Evolutionary conservation across 352 stramenopile genomes (phyloP), one percentile per base, ranked within the genome.

Genomic region (Globisporangium solare): DNA sequence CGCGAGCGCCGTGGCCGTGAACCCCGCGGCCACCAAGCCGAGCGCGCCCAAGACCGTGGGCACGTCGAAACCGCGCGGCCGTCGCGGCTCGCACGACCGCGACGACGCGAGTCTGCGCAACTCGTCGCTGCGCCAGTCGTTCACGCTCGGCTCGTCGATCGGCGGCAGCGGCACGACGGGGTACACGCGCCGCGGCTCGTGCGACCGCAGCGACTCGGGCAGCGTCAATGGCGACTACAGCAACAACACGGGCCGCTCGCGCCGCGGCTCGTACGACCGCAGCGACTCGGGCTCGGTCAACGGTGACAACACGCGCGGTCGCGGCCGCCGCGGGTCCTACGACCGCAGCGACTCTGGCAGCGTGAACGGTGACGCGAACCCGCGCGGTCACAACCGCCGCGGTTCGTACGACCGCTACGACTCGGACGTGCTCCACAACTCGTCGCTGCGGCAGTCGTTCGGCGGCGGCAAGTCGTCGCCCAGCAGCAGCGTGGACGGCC

Each of bases 81-180:
- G 80, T 52, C 80, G 80, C 15, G 73, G 76, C 5, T 90, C 80
- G 22, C 78, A 83, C 58, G 80, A 90, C 56, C 79, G 61, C 27
- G 57, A 58, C 12, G 49, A 63, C 49, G 42, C 57, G 35, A 52
- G 49, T 12, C 48, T 58, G 57, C 57, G 57, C 48, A 63, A 63
- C 49, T 63, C 57, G 47, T 62, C 56, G 49, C 35, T 58, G 48
- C 57, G 57, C 49, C 57, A 63, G 41, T 63, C 57, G 57, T 63
- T 63, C 57, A 63, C 48, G 48, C 49, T 58, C 32, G 57, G 57
- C 14, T 58, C 57, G 31, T 58, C 57, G 18, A 63, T 58, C 41
- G 57, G 57, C 17, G 51, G 51, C 2, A 63, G 63, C 43, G 76
- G 75, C 51, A 56, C 68, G 18, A 78, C 70, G 50, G 59, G 64